These are phyloP conservation scores for Isabelozyma pseudorhagii DNA, from an alignment of 805 yeast species.

Conservation along the genomic window DNA sequence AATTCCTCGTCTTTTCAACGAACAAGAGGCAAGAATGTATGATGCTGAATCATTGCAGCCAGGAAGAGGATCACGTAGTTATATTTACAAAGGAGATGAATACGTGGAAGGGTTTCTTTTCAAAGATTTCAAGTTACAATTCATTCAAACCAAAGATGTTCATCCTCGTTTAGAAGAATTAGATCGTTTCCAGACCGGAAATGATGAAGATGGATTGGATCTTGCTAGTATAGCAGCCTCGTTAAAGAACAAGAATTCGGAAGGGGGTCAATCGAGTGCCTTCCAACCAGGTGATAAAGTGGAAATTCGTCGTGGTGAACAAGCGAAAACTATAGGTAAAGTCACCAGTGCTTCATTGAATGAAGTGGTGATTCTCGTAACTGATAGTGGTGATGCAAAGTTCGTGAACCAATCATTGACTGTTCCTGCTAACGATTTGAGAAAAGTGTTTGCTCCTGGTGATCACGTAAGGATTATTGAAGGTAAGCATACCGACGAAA, in stretches of 20 bases:
- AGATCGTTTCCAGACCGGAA: constrained; percentile 72
- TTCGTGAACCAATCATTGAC: constrained; percentile 62
- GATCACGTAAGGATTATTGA: constrained; percentile 91
- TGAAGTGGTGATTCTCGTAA: constrained; percentile 50
- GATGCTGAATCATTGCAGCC: constrained; percentile 73
- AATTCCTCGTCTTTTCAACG: constrained; percentile 80
- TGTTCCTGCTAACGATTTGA: constrained; percentile 74
- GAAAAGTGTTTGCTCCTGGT: constrained; percentile 86
- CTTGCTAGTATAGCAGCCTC: constrained; percentile 82
- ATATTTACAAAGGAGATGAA: constrained; percentile 80
- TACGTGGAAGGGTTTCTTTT: constrained; percentile 83
- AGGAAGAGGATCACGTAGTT: constrained; percentile 59
- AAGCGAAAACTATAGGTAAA: constrained; percentile 80
- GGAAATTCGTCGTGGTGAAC: constrained; percentile 90
- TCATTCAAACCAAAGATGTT: constrained; percentile 75
- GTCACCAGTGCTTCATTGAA: constrained; percentile 63
- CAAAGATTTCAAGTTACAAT: constrained; percentile 83
- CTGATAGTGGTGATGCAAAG: constrained; percentile 55
- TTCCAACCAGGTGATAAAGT: constrained; percentile 95
- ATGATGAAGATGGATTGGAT: constrained; percentile 81
- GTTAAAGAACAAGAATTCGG: constrained; percentile 53
- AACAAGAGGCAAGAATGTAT: constrained; percentile 81
- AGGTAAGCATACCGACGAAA: constrained; percentile 90
- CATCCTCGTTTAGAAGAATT: constrained; percentile 87
- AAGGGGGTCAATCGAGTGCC: constrained; percentile 25